Base-by-base conservation (phyloP, 495 filamentous ascomycete species). In the Aspergillus leporis region DNA sequence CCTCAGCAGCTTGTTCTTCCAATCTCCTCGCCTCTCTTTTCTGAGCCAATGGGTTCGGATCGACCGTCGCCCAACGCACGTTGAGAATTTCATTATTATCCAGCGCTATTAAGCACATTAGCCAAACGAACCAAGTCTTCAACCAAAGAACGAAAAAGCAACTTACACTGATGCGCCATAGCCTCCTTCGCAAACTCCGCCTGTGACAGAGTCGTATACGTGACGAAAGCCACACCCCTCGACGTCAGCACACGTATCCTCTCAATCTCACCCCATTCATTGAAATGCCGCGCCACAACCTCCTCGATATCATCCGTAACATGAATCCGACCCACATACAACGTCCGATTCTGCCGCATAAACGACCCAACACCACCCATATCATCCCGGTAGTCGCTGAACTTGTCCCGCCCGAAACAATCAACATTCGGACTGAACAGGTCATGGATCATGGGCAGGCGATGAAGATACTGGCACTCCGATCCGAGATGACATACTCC, bases 251-350 rank as follows among this genome's bases (percentile, higher is more conserved):
- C 93, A 51, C 93, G 84, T 30, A 87, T 90, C 5, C 94, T 82
- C 61, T 97, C 94, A 31, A 98, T 77, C 64, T 91, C 87, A 4
- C 94, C 94, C 91, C 92, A 98, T 74, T 97, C 93, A 3, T 89
- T 84, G 62, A 97, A 96, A 71, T 98, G 93, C 12, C 94, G 81
- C 31, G 92, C 86, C 2, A 96, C 92, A n/a, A 97, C 83, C 72
- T 98, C 94, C 69, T 97, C 93, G 60, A 97, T 97, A 68, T 97
- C 93, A 72, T 97, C 93, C n/a, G 86, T 92, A 19, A 97, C 93
- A 68, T 97, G 90, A 60, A 98, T 96, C 23, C 93, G 80, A 4
- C 94, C 94, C 9, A 97, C 79, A 66, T 98, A 98, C 10, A 98
- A 80, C 3, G 95, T 98, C 8, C 93, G 79, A 64, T 97, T 98